Conservation (phyloP, 169 alveolate species). For the Eimeria acervulina region DNA sequence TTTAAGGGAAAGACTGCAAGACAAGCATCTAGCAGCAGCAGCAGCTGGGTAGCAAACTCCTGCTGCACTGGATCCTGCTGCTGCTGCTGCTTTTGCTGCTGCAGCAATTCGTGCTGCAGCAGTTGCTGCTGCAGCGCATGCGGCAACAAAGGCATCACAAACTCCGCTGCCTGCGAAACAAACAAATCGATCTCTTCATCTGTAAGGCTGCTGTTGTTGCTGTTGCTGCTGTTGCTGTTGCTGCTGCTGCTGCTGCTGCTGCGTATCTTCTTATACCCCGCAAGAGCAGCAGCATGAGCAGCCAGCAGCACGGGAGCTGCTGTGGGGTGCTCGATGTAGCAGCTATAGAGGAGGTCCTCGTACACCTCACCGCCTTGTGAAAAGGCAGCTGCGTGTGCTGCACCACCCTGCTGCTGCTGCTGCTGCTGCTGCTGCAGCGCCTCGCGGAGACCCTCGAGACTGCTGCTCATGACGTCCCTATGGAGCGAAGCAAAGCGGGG, state of each 20-base stretch:
- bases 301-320: conserved; percentile 64
- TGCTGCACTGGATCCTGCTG: conserved; percentile 75
- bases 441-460: conserved; percentile 53
- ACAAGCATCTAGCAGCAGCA: conserved; percentile 62
- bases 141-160: conserved; percentile 72
- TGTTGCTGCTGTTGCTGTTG: conserved; percentile 40
- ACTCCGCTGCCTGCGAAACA: conserved; percentile 7
- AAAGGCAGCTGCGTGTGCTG: conserved; percentile 24
- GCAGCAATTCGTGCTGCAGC: conserved; percentile 71
- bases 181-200: conserved; percentile 73
- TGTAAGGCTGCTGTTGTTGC: conserved; percentile 50
- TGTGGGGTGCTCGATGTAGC: conserved; percentile 76
- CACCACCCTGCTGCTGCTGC: conserved; percentile 53
- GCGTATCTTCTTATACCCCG: conserved; percentile 41
- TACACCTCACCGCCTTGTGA: conserved; percentile 49
- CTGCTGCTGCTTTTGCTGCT: conserved; percentile 78
- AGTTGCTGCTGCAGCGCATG: conserved; percentile 76
- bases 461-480: conserved; percentile 74
- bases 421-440: conserved; percentile 78
- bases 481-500: conserved; percentile 73
- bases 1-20: conserved; percentile 61
- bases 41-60: conserved; percentile 65
- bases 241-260: conserved; percentile 73
- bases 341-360: conserved; percentile 72
- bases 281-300: conserved; percentile 80